phyloP scores from a whole-genome alignment of 1,284 basidiomycete species.

The Cryptococcus sp. region DNA sequence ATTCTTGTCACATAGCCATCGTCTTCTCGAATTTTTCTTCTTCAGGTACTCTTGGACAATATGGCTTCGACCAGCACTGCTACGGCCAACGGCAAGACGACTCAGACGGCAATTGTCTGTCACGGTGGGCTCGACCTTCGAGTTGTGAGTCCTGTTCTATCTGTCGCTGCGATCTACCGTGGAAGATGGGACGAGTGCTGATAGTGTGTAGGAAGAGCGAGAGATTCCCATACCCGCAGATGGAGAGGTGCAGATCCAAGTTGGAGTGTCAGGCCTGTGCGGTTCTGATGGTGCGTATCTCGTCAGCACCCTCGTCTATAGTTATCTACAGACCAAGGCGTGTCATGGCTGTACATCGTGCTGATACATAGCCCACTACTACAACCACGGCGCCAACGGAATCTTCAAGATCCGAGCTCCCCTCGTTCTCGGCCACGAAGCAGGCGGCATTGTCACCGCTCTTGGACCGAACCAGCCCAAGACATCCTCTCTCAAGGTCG shows the following conservation, averaged over 20 bases:
- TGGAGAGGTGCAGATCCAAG: constrained; percentile 44
- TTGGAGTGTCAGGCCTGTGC: constrained; percentile 82
- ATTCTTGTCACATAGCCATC: no score
- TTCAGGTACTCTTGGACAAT: background rate
- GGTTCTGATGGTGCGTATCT: constrained; percentile 80
- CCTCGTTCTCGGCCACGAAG: constrained; percentile 89
- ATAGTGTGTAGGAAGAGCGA: constrained; percentile 43
- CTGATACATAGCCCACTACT: constrained; percentile 69
- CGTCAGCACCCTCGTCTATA: no score
- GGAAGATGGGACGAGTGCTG: constrained; percentile 2
- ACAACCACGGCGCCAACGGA: constrained; percentile 79
- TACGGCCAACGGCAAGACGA: constrained; percentile 19
- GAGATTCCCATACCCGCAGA: constrained; percentile 41
- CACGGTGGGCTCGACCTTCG: constrained; percentile 51
- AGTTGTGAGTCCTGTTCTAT: constrained; percentile 37
- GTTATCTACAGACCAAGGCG: no score
- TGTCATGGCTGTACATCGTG: background rate
- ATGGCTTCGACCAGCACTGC: background rate
- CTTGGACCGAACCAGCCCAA: constrained; percentile 28
- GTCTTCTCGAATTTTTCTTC: background rate
- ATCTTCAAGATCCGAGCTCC: constrained; percentile 75
- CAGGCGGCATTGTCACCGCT: constrained; percentile 60
- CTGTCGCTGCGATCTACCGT: no score
- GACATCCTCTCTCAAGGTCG: constrained; percentile 55
- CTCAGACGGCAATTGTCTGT: constrained; percentile 42